Evolutionary conservation across 768 basidiomycete species (phyloP), one percentile per base, ranked within the genome.

Genomic region (Rhodotorula babjevae): DNA sequence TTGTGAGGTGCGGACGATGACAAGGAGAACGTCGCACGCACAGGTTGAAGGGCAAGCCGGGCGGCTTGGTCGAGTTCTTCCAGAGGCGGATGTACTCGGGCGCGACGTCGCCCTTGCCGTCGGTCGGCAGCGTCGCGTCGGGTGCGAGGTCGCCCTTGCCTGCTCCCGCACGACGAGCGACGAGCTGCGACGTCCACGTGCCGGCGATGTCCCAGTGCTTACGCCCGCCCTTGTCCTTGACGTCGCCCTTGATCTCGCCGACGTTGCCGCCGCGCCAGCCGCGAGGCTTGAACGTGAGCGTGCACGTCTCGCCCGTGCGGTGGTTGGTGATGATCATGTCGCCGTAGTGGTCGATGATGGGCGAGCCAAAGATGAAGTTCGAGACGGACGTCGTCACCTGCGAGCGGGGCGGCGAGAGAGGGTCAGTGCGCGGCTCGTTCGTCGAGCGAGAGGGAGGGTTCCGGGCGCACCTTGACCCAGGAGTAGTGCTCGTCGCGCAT

Each of bases 261-360:
- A 93, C 92, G 72, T 95, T 90, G 77, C 87, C 90, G 16, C 91
- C 92, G 65, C 92, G 84, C 94, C 94, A 98, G 6, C 93, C 92
- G 68, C 93, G 86, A 6, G 94, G 94, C 82, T 97, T 98, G 85
- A 97, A 98, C 6, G 92, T 94, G 33, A 98, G 83, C 1, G 90
- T 84, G 76, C 93, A 96, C 61, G 85, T 87, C 76, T 97, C 93
- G 15, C 87, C 86, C 0, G 93, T 97, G 14, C 92, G 87, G 79
- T 97, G 93, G 77, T 98, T 98, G 52, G 87, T 90, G 63, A 77
- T 64, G 70, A 91, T 85, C 89, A 98, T 93, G 79, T 96, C 92
- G 11, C 94, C 94, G 78, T 95, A 93, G 82, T 93, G 92, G 77
- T 93, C 92, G 74, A 93, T 93, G 46, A 88, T 89, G 11, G 91